Conservation (phyloP, 208 protist genomes). For the Tritrichomonas musculus region DNA sequence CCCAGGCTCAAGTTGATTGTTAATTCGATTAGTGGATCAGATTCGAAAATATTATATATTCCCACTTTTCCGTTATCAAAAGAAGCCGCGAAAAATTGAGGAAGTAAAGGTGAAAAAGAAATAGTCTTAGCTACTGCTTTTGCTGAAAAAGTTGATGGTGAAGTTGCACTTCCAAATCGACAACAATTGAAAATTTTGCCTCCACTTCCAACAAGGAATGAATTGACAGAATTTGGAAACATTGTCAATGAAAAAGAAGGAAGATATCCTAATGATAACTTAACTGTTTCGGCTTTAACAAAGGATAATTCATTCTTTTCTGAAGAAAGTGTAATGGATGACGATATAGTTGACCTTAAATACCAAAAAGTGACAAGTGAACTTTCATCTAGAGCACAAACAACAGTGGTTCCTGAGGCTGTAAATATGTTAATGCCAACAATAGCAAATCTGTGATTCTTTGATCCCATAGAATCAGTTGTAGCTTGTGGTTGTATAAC, state of each 20-base stretch:
- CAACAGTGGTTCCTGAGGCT: neutral
- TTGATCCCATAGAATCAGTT: neutral
- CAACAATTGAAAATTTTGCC: neutral
- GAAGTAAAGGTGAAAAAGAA: neutral
- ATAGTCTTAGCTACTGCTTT: neutral
- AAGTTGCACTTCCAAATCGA: neutral
- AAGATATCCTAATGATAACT: neutral
- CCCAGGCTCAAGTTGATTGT: neutral
- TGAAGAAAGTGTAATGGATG: too few relatives aligned
- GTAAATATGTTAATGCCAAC: neutral
- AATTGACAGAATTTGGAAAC: neutral
- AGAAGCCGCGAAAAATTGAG: neutral
- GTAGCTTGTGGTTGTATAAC: neutral
- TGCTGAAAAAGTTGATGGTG: neutral
- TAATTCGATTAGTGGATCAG: neutral
- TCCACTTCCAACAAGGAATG: neutral
- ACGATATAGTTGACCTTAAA: neutral
- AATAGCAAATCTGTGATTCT: neutral
- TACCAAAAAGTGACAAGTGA: neutral
- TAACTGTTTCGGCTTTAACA: conserved; percentile 16
- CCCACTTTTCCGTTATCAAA: conserved; percentile 17
- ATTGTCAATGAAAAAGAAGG: neutral
- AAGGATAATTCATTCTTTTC: neutral
- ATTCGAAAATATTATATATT: neutral
- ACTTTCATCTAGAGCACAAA: neutral